phyloP scores from a whole-genome alignment of 192 early-diverging fungal genomes.

The Backusella australiensis region DNA sequence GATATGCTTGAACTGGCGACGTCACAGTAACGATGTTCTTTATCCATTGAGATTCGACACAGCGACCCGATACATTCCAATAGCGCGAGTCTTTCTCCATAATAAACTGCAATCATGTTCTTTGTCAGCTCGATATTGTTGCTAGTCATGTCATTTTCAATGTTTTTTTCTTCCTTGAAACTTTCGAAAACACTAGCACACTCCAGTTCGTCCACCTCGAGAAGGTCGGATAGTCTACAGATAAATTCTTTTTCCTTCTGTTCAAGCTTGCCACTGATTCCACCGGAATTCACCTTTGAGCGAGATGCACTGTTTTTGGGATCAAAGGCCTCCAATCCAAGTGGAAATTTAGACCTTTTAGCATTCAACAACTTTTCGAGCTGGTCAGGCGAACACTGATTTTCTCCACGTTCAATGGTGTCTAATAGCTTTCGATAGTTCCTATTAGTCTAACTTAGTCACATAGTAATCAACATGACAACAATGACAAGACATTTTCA shows the following conservation, averaged over 20 bases:
- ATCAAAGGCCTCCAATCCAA: slow-evolving; percentile 40
- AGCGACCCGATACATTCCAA: slow-evolving; percentile 22
- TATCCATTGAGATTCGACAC: slow-evolving; percentile 10
- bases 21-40: slow-evolving; percentile 9
- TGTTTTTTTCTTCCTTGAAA: slow-evolving; percentile 15
- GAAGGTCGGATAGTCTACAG: slow-evolving; percentile 34
- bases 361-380: slow-evolving; percentile 34
- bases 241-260: slow-evolving; percentile 39
- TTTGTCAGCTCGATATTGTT: neutral
- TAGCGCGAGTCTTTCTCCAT: slow-evolving; percentile 21
- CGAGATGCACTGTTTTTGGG: slow-evolving; percentile 32
- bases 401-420: slow-evolving; percentile 25
- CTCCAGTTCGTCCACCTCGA: slow-evolving; percentile 43
- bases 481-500: neutral
- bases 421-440: slow-evolving; percentile 24
- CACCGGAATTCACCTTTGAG: slow-evolving; percentile 27
- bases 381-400: slow-evolving; percentile 11
- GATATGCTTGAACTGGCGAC: slow-evolving; percentile 7
- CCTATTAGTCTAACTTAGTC: slow-evolving; percentile 13
- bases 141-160: neutral
- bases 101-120: slow-evolving; percentile 17
- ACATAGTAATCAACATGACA: neutral
- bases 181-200: slow-evolving; percentile 24
- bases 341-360: slow-evolving; percentile 21
- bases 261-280: slow-evolving; percentile 32